phyloP scores from a whole-genome alignment of 1,139 yeast genomes.

The Suhomyces panamericanus region DNA sequence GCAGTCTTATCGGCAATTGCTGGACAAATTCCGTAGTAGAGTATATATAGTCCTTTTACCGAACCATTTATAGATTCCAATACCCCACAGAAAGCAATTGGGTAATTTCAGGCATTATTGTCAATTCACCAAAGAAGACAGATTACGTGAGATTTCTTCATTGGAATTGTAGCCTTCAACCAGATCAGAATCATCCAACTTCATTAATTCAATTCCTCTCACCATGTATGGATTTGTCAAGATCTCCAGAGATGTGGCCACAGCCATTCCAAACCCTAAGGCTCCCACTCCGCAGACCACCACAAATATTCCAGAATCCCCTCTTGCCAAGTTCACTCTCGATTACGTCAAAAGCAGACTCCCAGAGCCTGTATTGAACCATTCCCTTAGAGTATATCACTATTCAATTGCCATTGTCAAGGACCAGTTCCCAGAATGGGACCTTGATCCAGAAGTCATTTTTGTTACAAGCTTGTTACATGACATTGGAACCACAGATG shows the following conservation, averaged over 20 bases:
- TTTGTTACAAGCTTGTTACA: conserved; percentile 37
- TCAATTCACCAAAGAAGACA: too few species aligned
- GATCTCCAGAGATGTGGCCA: conserved; percentile 30
- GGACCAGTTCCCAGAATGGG: conserved; percentile 40
- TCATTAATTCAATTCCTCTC: neutral
- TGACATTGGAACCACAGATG: conserved; percentile 39
- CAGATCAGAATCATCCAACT: too few species aligned
- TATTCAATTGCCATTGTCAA: conserved; percentile 36
- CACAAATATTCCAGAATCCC: conserved; percentile 24
- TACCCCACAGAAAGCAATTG: too few species aligned
- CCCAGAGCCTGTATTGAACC: conserved; percentile 31
- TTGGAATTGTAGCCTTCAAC: too few species aligned
- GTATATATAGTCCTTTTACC: too few species aligned
- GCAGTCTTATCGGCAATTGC: too few species aligned
- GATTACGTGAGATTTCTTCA: too few species aligned
- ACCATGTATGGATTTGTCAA: conserved; percentile 32
- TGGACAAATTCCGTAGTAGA: too few species aligned
- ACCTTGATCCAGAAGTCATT: conserved; percentile 32
- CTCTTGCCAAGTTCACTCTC: conserved; percentile 22
- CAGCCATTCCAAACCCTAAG: conserved; percentile 29
- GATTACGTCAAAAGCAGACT: conserved; percentile 29
- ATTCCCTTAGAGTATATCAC: conserved; percentile 36
- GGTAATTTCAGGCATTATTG: too few species aligned
- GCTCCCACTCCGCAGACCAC: conserved; percentile 29
- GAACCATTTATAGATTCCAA: too few species aligned